Conservation (phyloP, 75 land plant genomes). For the Ceratopteris richardii region DNA sequence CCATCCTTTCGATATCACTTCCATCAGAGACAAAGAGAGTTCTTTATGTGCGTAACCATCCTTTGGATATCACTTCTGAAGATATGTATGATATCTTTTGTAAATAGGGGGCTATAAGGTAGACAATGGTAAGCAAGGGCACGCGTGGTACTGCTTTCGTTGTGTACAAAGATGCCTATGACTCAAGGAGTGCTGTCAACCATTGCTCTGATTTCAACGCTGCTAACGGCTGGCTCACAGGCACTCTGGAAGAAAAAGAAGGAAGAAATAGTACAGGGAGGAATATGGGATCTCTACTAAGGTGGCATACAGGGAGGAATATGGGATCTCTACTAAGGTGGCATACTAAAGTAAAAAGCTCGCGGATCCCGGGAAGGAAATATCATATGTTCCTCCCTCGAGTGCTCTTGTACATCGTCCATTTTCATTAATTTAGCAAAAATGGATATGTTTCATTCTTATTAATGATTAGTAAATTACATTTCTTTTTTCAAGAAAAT, state of each 20-base stretch:
- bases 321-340: conserved; percentile 75
- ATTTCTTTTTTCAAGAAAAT: no score
- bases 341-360: no score
- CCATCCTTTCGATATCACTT: conserved; percentile 91
- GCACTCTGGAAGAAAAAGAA: conserved; percentile 90
- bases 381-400: no score
- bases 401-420: no score
- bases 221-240: conserved; percentile 86
- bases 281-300: conserved; percentile 80
- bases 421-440: no score
- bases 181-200: conserved; percentile 94
- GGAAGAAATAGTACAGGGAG: conserved; percentile 71
- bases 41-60: conserved; percentile 84
- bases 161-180: conserved; percentile 96
- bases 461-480: no score
- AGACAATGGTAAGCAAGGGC: conserved; percentile 90
- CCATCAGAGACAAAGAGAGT: conserved; percentile 96
- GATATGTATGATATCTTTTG: conserved; percentile 99
- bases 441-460: no score
- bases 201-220: conserved; percentile 97
- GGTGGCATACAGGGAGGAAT: conserved; percentile 73
- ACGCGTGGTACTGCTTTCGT: conserved; percentile 95
- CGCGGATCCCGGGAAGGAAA: no score
- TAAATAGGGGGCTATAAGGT: conserved; percentile 92
- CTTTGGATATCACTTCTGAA: conserved; percentile 93